A percentile compares a stretch with the other conserved stretches of the same genome.
phyloP scores from a whole-genome alignment of 2,329 filamentous ascomycete species.

The Ceratocystis smalleyi region DNA sequence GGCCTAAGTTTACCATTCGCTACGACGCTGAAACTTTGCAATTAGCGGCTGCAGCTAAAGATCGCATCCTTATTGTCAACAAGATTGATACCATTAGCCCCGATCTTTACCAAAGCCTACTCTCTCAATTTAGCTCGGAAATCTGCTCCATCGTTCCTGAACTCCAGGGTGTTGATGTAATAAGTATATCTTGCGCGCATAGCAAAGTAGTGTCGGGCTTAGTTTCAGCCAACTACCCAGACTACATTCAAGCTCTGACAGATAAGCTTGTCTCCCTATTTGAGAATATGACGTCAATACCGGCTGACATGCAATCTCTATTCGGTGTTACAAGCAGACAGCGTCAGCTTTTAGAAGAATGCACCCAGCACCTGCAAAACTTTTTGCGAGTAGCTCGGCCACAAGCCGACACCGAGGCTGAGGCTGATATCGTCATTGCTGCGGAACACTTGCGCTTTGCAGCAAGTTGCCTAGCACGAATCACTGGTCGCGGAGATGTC shows the following conservation, averaged over 20 bases:
- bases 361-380: conserved; percentile 52
- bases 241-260: conserved; percentile 55
- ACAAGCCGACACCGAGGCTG: conserved; percentile 25
- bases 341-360: conserved; percentile 60
- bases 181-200: conserved; percentile 24
- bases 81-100: conserved; percentile 39
- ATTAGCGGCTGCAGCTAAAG: conserved; percentile 34
- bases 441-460: conserved; percentile 77
- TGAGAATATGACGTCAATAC: conserved; percentile 51
- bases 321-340: conserved; percentile 86
- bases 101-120: conserved; percentile 25
- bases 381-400: conserved; percentile 48
- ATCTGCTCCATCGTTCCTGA: conserved; percentile 24
- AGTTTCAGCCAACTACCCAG: conserved; percentile 32
- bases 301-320: conserved; percentile 61
- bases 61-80: conserved; percentile 43
- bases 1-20: conserved; percentile 25
- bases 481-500: conserved; percentile 70
- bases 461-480: conserved; percentile 63
- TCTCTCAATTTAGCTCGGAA: conserved; percentile 1
- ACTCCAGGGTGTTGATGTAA: conserved; percentile 28
- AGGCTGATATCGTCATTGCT: conserved; percentile 73
- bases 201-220: conserved; percentile 33
- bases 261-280: conserved; percentile 53
- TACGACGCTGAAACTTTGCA: conserved; percentile 41